phyloP scores from a whole-genome alignment of 257 asterid species.

The Phtheirospermum japonicum region DNA sequence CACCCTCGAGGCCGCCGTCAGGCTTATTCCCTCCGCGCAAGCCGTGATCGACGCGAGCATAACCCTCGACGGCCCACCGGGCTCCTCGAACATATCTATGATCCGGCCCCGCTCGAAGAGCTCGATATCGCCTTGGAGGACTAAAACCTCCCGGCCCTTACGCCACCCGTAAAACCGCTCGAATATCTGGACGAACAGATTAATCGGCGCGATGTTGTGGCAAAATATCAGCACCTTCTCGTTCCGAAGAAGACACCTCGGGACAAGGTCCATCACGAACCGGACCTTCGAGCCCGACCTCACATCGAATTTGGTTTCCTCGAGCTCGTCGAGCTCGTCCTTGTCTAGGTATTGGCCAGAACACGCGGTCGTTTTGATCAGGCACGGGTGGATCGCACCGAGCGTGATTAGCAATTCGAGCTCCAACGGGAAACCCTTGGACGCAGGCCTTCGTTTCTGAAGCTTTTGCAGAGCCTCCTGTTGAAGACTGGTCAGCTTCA shows the following conservation, averaged over 20 bases:
- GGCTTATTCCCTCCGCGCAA: conserved; percentile 78
- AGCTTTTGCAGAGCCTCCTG: conserved; percentile 54
- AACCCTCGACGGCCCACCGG: conserved; percentile 62
- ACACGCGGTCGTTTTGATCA: conserved; percentile 60
- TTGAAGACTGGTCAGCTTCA: conserved; percentile 63
- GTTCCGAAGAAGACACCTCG: conserved; percentile 49
- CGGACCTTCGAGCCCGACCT: conserved; percentile 67
- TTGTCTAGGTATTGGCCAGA: conserved; percentile 44
- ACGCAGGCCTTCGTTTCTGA: conserved; percentile 53
- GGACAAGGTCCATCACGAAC: conserved; percentile 71
- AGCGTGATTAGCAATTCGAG: conserved; percentile 67
- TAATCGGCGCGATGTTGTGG: conserved; percentile 80
- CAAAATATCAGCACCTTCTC: conserved; percentile 75
- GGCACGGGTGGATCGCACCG: conserved; percentile 82
- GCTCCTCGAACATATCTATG: conserved; percentile 80
- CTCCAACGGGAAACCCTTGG: conserved; percentile 71
- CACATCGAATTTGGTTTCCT: conserved; percentile 52
- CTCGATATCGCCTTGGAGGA: conserved; percentile 81
- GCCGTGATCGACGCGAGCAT: conserved; percentile 84
- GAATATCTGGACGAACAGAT: conserved; percentile 56
- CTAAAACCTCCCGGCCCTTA: conserved; percentile 66
- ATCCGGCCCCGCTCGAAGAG: conserved; percentile 71
- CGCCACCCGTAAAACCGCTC: conserved; percentile 63
- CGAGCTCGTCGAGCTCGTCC: conserved; percentile 59
- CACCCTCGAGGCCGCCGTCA: conserved; percentile 78